phyloP scores from a whole-genome alignment of 805 yeast species.

The Yarrowia sp. region DNA sequence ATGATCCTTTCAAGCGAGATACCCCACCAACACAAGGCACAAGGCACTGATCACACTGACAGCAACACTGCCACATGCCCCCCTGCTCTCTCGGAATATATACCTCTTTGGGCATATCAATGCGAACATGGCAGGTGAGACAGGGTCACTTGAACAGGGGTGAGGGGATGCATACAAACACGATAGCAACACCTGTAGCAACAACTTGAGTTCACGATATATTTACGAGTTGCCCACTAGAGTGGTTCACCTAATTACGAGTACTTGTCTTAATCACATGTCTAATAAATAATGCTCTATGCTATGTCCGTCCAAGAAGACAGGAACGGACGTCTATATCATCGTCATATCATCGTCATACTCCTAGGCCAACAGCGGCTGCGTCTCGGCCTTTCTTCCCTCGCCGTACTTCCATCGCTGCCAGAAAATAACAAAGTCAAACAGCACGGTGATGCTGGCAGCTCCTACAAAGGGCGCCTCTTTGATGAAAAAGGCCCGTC shows the following conservation, averaged over 20 bases:
- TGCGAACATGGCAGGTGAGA: background rate
- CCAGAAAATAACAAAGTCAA: conserved; percentile 62
- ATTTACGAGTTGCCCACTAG: no score
- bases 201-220: background rate
- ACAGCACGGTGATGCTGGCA: conserved; percentile 81
- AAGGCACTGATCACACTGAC: no score
- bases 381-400: conserved; percentile 21
- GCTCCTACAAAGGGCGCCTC: conserved; percentile 87
- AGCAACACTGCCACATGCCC: no score
- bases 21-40: no score
- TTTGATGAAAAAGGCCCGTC: conserved; percentile 60
- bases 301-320: conserved; percentile 2
- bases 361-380: conserved; percentile 24
- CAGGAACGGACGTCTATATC: background rate
- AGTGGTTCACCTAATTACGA: no score
- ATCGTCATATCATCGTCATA: no score
- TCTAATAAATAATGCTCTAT: conserved; percentile 33
- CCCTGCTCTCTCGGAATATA: background rate
- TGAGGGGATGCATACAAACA: no score
- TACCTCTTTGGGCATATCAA: background rate
- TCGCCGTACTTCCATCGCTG: conserved; percentile 47
- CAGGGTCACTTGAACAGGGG: conserved; percentile 1
- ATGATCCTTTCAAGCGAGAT: no score
- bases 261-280: no score
- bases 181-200: background rate